Base-by-base conservation (phyloP, 2,329 filamentous ascomycete species). In the Raffaelea deltoideospora region DNA sequence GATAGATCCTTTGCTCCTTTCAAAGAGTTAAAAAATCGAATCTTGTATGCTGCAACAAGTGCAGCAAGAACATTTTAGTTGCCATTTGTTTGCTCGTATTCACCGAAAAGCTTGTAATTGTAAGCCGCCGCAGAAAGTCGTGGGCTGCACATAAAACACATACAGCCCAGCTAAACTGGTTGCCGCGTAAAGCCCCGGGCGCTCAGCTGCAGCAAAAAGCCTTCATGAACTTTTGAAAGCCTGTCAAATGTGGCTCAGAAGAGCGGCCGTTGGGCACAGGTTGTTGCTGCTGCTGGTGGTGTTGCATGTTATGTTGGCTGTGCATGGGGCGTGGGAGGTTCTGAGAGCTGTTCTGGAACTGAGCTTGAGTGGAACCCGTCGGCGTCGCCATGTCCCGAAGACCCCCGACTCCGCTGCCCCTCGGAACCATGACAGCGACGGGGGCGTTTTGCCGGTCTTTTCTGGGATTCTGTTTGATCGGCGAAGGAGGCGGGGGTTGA, bases 331-430 rank as follows among this genome's bases (percentile, higher is more conserved):
- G 65, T 34, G 80, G 72, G 46, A 93, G 70, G 58, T 94, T 90
- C 57, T 85, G 83, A 53, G 81, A 83, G 64, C 85, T 94, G 69
- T 85, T 88, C 65, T 93, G 86, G 69, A 94, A 95, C 56, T 95
- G 88, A 47, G 88, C 88, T 60, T 92, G 84, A 45, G 85, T 95
- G 54, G 85, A 94, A 50, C 81, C 84, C 54, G 87, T 79, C 49
- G 86, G 83, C 46, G 87, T 88, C 53, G 76, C 74, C 57, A 80
- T 74, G 57, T 92, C 83, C 57, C 76, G 70, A 51, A 77, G 69
- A 56, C 72, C 76, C 67, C 75, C 75, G 62, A 67, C 69, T 64
- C 70, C 76, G 69, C 77, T 86, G 61, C 72, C 74, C 64, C 85
- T 76, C 67, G 87, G 82, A 54, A 72, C 69, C 58, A 72, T 70